Percentiles rank a stretch among this genome's conserved stretches.
These are phyloP conservation scores for Fusarium sp. DNA, from an alignment of 2,329 filamentous ascomycete species.

Conservation along the genomic window DNA sequence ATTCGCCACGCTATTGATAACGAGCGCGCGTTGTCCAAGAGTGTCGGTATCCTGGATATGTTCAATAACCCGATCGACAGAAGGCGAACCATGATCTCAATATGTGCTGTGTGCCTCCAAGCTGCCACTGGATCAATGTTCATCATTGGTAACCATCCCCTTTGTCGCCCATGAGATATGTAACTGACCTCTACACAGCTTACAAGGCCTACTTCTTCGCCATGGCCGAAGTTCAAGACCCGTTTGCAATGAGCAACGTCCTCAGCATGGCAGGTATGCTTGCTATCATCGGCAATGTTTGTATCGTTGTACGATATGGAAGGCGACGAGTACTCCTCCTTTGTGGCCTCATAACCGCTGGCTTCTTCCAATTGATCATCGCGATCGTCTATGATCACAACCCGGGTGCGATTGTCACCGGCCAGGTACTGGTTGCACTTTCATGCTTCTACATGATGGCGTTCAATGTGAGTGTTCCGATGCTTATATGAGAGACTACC, in stretches of 20 bases:
- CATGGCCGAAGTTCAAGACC: conserved; percentile 38
- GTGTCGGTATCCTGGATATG: conserved; percentile 36
- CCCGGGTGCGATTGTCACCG: conserved; percentile 24
- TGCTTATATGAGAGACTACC: not conserved
- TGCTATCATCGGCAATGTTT: conserved; percentile 36
- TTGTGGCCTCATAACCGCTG: conserved; percentile 24
- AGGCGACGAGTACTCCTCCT: conserved; percentile 26
- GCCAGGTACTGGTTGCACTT: conserved; percentile 37
- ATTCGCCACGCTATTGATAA: conserved; percentile 32
- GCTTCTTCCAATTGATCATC: conserved; percentile 38
- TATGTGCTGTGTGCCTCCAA: conserved; percentile 33
- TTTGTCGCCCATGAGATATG: rapidly evolving
- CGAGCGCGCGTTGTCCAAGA: conserved; percentile 16
- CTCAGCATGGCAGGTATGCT: conserved; percentile 39
- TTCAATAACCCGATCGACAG: conserved; percentile 35
- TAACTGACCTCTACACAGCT: conserved; percentile 1
- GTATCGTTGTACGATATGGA: conserved; percentile 38
- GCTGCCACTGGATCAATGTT: conserved; percentile 41
- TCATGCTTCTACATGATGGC: conserved; percentile 41
- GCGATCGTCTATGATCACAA: conserved; percentile 33
- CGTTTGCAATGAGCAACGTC: conserved; percentile 42
- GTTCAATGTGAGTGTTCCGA: conserved; percentile 27
- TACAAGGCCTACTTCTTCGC: conserved; percentile 44
- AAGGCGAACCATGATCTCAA: conserved; percentile 32
- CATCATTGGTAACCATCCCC: conserved; percentile 30